These are phyloP conservation scores for Hemisphaericaspora nanyangensis DNA, from an alignment of 805 yeast genomes.

Conservation along the genomic window DNA sequence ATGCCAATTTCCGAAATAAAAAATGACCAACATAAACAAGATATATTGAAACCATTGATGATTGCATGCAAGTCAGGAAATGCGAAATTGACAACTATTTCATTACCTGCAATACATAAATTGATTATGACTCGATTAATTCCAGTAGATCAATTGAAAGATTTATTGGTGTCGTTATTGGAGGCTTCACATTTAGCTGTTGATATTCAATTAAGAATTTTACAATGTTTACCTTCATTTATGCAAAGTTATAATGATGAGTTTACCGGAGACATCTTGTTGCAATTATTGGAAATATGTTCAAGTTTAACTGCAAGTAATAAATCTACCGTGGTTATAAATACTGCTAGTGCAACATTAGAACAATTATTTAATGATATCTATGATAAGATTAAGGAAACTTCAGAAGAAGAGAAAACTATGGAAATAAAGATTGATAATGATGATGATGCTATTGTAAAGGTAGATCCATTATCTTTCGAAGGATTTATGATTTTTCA, in stretches of 20 bases:
- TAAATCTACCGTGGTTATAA: constrained; percentile 72
- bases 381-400: constrained; percentile 58
- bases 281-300: constrained; percentile 63
- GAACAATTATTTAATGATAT: constrained; percentile 79
- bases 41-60: constrained; percentile 52
- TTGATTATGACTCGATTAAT: constrained; percentile 54
- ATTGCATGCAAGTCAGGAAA: constrained; percentile 71
- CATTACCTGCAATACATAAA: constrained; percentile 67
- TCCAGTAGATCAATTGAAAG: constrained; percentile 48
- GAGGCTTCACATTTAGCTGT: constrained; percentile 73
- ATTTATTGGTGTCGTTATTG: constrained; percentile 60
- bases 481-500: constrained; percentile 69
- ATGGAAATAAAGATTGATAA: constrained; percentile 18
- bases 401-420: background rate
- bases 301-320: constrained; percentile 65
- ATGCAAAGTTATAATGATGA: constrained; percentile 58
- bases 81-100: constrained; percentile 65
- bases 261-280: constrained; percentile 53
- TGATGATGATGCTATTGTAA: constrained; percentile 41
- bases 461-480: constrained; percentile 50
- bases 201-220: constrained; percentile 80
- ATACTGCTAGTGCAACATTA: constrained; percentile 90
- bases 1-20: constrained; percentile 18
- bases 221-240: constrained; percentile 77
- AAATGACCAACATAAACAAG: constrained; percentile 10